Conservation (phyloP, 176 grass and related monocot genomes). For the Musa beccarii region DNA sequence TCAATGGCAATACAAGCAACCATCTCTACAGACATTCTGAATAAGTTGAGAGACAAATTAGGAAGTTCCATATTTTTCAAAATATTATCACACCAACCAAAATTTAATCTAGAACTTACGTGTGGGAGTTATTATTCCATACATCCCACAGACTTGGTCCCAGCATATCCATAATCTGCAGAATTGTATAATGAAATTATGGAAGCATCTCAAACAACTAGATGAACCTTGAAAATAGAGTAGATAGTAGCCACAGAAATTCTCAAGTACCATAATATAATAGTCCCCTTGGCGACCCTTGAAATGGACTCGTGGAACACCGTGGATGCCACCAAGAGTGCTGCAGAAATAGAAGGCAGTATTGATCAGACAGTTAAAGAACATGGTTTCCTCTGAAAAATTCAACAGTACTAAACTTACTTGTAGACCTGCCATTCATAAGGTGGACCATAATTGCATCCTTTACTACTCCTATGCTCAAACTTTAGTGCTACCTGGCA, state of each 20-base stretch:
- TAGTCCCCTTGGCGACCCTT: conserved; percentile 94
- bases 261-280: conserved; percentile 68
- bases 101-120: conserved; percentile 34
- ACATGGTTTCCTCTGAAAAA: background rate
- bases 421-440: conserved; percentile 89
- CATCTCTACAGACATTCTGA: conserved; percentile 95
- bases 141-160: conserved; percentile 96
- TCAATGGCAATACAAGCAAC: conserved; percentile 97
- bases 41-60: conserved; percentile 9
- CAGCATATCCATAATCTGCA: conserved; percentile 97
- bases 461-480: conserved; percentile 86
- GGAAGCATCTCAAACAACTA: conserved; percentile 16
- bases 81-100: background rate
- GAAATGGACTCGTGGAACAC: conserved; percentile 84
- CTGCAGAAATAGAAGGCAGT: conserved; percentile 26
- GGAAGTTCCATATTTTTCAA: conserved; percentile 2
- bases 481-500: conserved; percentile 88
- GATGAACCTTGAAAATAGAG: conserved; percentile 13
- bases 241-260: background rate
- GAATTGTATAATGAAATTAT: conserved; percentile 21
- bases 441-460: conserved; percentile 73
- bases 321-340: conserved; percentile 61
- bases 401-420: conserved; percentile 38
- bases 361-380: background rate
- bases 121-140: conserved; percentile 73